Evolutionary conservation across 192 early-diverging fungal species (phyloP), one percentile per base, ranked within the genome.

Genomic region (Coemansia sp.): DNA sequence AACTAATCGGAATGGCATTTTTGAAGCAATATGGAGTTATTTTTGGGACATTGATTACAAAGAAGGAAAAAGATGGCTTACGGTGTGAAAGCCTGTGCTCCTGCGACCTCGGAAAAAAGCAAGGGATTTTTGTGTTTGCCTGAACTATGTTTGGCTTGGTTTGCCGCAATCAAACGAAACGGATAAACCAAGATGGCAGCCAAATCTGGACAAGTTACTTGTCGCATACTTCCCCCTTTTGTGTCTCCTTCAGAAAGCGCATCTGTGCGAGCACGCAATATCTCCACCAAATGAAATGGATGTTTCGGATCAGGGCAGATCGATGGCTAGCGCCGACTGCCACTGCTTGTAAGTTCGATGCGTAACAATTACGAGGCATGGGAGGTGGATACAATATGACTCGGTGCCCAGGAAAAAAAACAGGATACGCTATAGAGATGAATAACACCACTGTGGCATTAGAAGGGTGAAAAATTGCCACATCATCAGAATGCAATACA

Each of bases 1-100:
- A n/a, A 58, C 39, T 58, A 58, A 40, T 58, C 56, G 56, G 56
- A 58, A 58, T 22, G 7, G 56, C 10, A 40, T 40, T 37, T 22
- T 53, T 7, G 17, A 20, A 22, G 2, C 7, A 22, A 5, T 22
- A 8, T 19, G 19, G 50, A 22, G 50, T 10, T 53, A 22, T 22
- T 53, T 53, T 17, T 17, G 19, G 20, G 50, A 9, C 1, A 45
- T 45, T 32, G 32, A 32, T 32, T 32, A 32, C 32, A 45, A 22
- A 22, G 22, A 22, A 22, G 19, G 6, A 1, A 7, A 50, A n/a
- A 19, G 12, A 1, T 2, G 13, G 50, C 50, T 53, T 53, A 53
- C 50, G 19, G 50, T 53, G 19, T 53, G 20, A 53, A 53, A 11
- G 22, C 20, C 22, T 17, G 19, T 53, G 50, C 17, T 7, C 50